Base-by-base conservation (phyloP, 2,329 filamentous ascomycete genomes). In the Aspergillus tanneri region DNA sequence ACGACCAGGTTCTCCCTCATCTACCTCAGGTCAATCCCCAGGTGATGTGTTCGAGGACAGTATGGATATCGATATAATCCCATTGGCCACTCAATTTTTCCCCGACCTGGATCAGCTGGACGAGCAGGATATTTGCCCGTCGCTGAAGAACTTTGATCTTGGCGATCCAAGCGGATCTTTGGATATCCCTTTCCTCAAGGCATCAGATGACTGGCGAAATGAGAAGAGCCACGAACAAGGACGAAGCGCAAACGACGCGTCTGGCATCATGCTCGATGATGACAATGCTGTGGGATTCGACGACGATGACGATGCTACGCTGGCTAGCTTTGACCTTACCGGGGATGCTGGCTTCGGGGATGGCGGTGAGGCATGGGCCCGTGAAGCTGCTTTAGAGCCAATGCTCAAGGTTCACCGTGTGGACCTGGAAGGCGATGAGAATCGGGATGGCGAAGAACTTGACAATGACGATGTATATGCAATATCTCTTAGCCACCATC, bases 341-440 rank as follows among this genome's bases (percentile, higher is more conserved):
- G 75, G 73, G 14, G 87, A 95, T 54, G 82, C 90, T 46, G 88
- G 88, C 10, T 99, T 99, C 65, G 93, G 93, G 21, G 91, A 97
- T 67, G 93, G 93, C 50, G 93, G 93, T 54, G 93, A 99, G 68
- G 89, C 87, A 1, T 99, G 93, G 92, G 93, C 92, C 4, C 84
- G 85, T 58, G 90, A 96, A 67, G 90, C 91, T 32, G 91, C 88
- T 9, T 74, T 92, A 16, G 88, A 92, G 60, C 89, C 88, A 34
- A 90, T 95, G 72, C 87, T 90, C 74, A 87, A 89, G 42, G 83
- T 92, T 19, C 89, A 90, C 43, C 66, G 67, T 18, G 60, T 70
- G n/a, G 67, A 69, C 27, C 62, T 80, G 28, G 81, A 82, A 53
- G 75, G 71, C 11, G 72, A 76, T 55, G 78, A 75, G 19, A 76